These are phyloP conservation scores for Acanthamoeba culbertsoni DNA, from an alignment of 208 protist species.

Conservation along the genomic window DNA sequence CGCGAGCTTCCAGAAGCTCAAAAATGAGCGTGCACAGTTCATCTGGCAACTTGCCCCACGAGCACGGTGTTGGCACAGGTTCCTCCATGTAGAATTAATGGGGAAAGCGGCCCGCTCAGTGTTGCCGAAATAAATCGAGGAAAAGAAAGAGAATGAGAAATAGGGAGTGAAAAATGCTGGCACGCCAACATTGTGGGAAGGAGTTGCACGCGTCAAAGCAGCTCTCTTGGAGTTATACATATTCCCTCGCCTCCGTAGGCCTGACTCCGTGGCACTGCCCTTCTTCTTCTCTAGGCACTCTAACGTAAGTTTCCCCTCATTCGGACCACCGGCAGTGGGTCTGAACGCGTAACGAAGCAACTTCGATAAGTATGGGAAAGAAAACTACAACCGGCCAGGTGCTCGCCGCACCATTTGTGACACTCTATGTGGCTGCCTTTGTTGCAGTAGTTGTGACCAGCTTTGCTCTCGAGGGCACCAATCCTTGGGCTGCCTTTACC, in stretches of 20 bases:
- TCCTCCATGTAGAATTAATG: background rate
- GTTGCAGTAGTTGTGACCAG: background rate
- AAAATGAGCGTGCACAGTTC: slow-evolving; percentile 6
- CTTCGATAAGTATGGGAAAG: background rate
- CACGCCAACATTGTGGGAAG: no score
- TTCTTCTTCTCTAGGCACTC: no score
- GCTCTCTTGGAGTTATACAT: no score
- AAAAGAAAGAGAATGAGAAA: no score
- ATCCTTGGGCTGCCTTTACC: background rate
- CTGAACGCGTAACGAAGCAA: background rate
- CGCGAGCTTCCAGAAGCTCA: background rate
- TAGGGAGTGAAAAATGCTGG: no score
- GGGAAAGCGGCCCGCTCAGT: no score
- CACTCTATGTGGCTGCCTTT: background rate
- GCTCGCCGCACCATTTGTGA: background rate
- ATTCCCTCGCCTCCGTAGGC: no score
- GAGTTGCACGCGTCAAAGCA: no score
- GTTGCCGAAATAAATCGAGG: no score
- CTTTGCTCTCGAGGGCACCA: slow-evolving; percentile 12
- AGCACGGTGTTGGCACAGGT: background rate
- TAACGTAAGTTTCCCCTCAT: background rate
- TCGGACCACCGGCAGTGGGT: background rate
- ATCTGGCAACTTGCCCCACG: background rate
- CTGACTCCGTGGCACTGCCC: no score
- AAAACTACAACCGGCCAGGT: background rate